Conservation (phyloP, 352 stramenopile genomes). For the Phytophthora europaea region DNA sequence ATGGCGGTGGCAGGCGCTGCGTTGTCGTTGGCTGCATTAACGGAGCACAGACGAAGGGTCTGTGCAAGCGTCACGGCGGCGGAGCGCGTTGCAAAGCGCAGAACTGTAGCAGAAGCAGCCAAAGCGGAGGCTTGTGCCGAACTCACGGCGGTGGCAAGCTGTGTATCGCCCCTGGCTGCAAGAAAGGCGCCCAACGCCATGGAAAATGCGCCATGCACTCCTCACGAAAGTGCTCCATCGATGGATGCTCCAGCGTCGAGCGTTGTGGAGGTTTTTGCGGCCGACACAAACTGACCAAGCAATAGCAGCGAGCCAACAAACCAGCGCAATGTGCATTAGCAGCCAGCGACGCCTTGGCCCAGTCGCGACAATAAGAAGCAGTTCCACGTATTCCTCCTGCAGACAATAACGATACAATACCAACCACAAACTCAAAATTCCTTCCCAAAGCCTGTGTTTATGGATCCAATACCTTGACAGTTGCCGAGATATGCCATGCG, state of each 20-base stretch:
- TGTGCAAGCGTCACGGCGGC: constrained; percentile 85
- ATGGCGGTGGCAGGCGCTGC: constrained; percentile 84
- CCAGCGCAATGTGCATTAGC: neutral
- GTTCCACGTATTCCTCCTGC: neutral
- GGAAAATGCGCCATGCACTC: constrained; percentile 87
- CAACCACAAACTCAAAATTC: neutral
- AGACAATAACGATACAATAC: neutral
- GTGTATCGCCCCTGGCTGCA: constrained; percentile 84
- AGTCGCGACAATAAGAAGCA: neutral
- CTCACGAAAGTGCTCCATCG: constrained; percentile 68
- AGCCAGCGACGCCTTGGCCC: neutral
- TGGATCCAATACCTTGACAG: neutral
- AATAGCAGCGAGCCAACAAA: neutral
- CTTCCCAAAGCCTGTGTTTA: too few species aligned
- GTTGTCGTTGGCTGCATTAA: constrained; percentile 67
- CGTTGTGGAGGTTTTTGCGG: constrained; percentile 59
- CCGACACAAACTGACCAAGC: constrained; percentile 16
- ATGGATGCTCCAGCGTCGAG: constrained; percentile 72
- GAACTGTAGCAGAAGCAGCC: constrained; percentile 68
- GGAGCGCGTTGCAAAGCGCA: constrained; percentile 73
- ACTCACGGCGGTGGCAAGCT: constrained; percentile 87
- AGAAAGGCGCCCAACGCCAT: constrained; percentile 87
- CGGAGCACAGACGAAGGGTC: constrained; percentile 76
- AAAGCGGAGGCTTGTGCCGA: constrained; percentile 82
- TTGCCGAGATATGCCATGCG: neutral